Base-by-base conservation (phyloP, 2,329 filamentous ascomycete species). In the Xylaria multiplex region DNA sequence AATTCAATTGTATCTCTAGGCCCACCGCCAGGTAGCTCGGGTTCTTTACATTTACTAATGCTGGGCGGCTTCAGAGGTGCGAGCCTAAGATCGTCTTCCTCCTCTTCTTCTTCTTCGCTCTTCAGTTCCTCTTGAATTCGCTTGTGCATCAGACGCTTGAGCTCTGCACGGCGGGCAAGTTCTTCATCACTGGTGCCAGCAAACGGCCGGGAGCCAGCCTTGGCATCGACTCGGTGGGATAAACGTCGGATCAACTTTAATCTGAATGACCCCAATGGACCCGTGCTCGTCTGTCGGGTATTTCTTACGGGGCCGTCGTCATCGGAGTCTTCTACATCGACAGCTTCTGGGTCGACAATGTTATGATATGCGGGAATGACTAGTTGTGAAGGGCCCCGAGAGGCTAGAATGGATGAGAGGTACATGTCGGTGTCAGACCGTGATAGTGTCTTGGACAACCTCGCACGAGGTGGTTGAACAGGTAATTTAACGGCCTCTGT, bases 111-210 rank as follows among this genome's bases (percentile, higher is more conserved):
- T 42, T 80, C 76, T 43, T 86, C 85, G 45, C 76, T 82, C 52
- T 83, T 81, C 3, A 89, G 78, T 70, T 88, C 86, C 49, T 87
- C 82, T 67, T 85, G 84, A n/a, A 88, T 88, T 67, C 85, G 81
- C 69, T 83, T 84, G 55, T 84, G 83, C 75, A 85, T 83, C 8
- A 88, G 77, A 22, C 85, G 81, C 69, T 81, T 85, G 60, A 89
- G 75, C 69, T 88, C 86, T 32, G 85, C 86, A 69, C 86, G 81
- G 32, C 85, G 80, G 58, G 85, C 83, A 49, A 86, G 72, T 68
- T 86, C 84, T 67, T 86, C 85, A 27, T 85, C 79, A 53, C 82
- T 85, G 55, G 79, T 81, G 13, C 83, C 81, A 37, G 82, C 75
- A 16, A 80, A 80, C 3, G 78, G 77, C 40, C 77, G 80, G 2